phyloP scores from a whole-genome alignment of 208 protist species.

The Tritrichomonas musculus region DNA sequence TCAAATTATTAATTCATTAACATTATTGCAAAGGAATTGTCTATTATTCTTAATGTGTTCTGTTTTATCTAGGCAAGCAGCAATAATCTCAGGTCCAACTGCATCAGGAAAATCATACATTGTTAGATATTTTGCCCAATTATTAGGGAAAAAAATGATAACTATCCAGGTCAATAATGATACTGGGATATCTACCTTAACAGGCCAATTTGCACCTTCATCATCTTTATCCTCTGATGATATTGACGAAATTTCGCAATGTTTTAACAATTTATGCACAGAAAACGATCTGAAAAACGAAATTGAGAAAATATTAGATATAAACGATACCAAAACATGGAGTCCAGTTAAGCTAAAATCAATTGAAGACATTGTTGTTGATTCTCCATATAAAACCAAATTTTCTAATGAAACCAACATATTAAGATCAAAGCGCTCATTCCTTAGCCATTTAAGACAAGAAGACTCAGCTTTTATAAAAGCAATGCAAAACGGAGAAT shows the following conservation, averaged over 20 bases:
- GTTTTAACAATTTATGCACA: not conserved
- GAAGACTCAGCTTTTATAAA: not conserved
- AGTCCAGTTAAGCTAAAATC: not conserved
- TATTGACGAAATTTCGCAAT: not conserved
- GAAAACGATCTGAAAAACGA: not conserved
- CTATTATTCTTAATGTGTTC: not conserved
- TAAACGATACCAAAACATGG: not conserved
- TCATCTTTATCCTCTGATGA: not conserved
- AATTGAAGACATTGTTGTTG: too few species aligned
- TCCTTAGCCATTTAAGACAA: not conserved
- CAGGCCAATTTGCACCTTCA: not conserved
- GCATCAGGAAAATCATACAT: not conserved
- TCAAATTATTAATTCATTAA: too few species aligned
- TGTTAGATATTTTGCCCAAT: not conserved
- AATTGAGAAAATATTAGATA: not conserved
- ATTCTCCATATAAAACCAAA: too few species aligned
- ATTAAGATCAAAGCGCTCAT: not conserved
- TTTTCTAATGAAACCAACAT: too few species aligned
- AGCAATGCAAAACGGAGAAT: not conserved
- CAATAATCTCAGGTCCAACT: not conserved
- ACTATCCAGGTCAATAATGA: not conserved
- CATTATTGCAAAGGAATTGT: too few species aligned
- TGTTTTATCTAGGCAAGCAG: not conserved
- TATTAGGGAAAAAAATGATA: not conserved
- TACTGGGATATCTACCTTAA: not conserved